Base-by-base conservation (phyloP, 257 asterid species). In the Lycium ferocissimum region DNA sequence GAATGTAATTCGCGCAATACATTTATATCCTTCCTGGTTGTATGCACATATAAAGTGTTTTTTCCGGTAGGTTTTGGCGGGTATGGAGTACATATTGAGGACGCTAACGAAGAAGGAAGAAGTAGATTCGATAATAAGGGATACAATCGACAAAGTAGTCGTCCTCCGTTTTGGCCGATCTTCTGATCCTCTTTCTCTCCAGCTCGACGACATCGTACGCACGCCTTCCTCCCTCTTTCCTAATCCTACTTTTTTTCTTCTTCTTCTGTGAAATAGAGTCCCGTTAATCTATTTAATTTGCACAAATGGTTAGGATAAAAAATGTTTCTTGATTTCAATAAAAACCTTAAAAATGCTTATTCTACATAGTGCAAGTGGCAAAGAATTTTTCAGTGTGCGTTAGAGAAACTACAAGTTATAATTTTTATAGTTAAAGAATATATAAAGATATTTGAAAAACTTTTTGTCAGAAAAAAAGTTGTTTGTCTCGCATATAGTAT, bases 151-250 rank as follows among this genome's bases (percentile, higher is more conserved):
- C 83, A 93, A 96, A 89, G 95, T 96, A 38, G 97, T 96, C 59
- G 96, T 96, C 88, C 98, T 96, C 88, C 97, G 99, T n/a, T 94
- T 96, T 56, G 99, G 98, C 82, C 90, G 91, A 73, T 78, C 95
- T 85, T 87, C 92, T 84, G 98, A 96, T 89, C 85, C 93, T 85
- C 91, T 89, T 20, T 94, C 93, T 88, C 97, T 96, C 86, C 98
- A 95, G 54, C 94, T 96, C 56, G 98, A 96, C 87, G 97, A 95
- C 90, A 82, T 95, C 87, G 98, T 94, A 89, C 1, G 90, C 63
- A 0, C 8, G 45, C n/a, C 38, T 47, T 58, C 38, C n/a, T 22
- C 17, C 0, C 73, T 7, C 12, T 51, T 51, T 51, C 12, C 56
- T 51, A 26, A 26, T 1, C 33, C 1, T 26, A 1, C 1, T 26